phyloP scores from a whole-genome alignment of 805 yeast species.

The Saccharomycopsis capsularis region DNA sequence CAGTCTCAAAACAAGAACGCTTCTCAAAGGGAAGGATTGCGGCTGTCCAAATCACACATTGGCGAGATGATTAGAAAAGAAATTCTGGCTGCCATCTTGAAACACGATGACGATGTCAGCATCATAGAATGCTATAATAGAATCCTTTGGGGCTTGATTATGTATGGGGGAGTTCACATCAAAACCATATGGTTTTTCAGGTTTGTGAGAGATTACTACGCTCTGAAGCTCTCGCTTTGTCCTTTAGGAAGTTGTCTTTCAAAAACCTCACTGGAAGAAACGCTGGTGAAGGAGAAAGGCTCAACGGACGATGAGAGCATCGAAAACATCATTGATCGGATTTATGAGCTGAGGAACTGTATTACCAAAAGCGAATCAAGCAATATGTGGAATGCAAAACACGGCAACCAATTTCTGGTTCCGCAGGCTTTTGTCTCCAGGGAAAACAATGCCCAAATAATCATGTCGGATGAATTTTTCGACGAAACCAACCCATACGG shows the following conservation, averaged over 20 bases:
- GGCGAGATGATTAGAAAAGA: constrained; percentile 35
- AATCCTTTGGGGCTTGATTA: constrained; percentile 36
- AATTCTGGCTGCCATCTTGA: constrained; percentile 31
- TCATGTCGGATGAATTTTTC: constrained; percentile 1
- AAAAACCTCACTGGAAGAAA: too few species aligned
- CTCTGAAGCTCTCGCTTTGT: background rate
- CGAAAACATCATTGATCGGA: background rate
- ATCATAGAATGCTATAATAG: constrained; percentile 31
- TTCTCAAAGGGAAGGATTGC: too few species aligned
- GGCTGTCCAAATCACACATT: constrained; percentile 22
- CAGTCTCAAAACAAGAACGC: background rate
- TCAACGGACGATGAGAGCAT: background rate
- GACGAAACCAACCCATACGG: constrained; percentile 1
- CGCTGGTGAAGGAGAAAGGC: background rate
- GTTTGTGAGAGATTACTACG: constrained; percentile 29
- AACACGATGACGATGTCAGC: constrained; percentile 34
- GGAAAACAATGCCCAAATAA: background rate
- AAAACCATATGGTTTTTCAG: constrained; percentile 38
- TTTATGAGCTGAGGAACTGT: background rate
- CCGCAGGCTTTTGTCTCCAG: constrained; percentile 2
- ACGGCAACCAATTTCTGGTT: background rate
- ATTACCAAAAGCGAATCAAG: background rate
- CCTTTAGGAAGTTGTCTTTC: constrained; percentile 5
- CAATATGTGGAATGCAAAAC: constrained; percentile 4
- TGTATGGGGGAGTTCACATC: constrained; percentile 40